A percentile compares a stretch with the other conserved stretches of the same genome.
Evolutionary conservation across 2,329 filamentous ascomycete species (phyloP).

Genomic region (Immersiporthe knoxdaviesiana): DNA sequence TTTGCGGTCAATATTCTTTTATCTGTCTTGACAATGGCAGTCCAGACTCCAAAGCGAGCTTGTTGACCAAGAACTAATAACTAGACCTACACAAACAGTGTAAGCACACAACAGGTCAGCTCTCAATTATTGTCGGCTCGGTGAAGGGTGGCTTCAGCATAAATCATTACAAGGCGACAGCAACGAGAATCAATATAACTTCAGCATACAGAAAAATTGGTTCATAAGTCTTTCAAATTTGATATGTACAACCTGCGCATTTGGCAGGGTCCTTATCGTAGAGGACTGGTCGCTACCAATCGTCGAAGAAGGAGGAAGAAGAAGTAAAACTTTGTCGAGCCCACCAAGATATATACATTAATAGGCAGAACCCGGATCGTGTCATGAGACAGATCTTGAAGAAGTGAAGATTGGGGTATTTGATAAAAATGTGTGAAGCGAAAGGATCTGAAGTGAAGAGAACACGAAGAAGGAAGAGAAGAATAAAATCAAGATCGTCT

Average conservation of each 20-base stretch:
- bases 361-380: not conserved
- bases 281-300: not conserved
- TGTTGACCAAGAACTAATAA: not conserved
- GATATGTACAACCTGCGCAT: not conserved
- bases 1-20: not conserved
- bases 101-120: not conserved
- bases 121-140: not conserved
- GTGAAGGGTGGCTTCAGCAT: not conserved
- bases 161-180: not conserved
- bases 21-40: not conserved
- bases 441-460: not conserved
- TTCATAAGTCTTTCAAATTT: not conserved
- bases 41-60: not conserved
- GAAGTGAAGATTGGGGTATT: slow-evolving; percentile 9
- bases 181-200: not conserved
- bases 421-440: not conserved
- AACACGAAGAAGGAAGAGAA: not conserved
- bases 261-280: not conserved
- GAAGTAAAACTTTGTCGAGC: not conserved
- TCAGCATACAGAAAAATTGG: not conserved
- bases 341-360: not conserved
- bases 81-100: accelerated
- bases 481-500: not conserved
- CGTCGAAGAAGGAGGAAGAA: not conserved
- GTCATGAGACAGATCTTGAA: not conserved